A percentile compares a stretch with the other conserved stretches of the same genome.
phyloP scores from a whole-genome alignment of 495 filamentous ascomycete genomes.

The Talaromyces thailandensis region DNA sequence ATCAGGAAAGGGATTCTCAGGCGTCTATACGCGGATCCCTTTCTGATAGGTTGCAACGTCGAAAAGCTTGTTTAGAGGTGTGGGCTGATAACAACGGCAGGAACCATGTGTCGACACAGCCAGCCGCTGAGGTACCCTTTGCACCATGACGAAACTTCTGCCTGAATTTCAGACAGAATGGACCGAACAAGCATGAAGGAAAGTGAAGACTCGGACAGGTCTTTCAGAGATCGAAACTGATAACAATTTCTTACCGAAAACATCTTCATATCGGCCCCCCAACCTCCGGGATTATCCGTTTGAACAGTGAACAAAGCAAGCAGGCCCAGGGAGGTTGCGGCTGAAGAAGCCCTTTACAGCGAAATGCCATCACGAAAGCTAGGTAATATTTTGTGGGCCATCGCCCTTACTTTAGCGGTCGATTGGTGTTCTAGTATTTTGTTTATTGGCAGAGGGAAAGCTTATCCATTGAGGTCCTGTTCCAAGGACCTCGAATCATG shows the following conservation, averaged over 20 bases:
- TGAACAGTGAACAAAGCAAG: background rate
- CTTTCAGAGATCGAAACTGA: background rate
- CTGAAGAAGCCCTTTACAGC: background rate
- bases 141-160: background rate
- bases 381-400: background rate
- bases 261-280: background rate
- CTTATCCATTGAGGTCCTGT: background rate
- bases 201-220: background rate
- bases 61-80: background rate
- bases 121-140: background rate
- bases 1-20: background rate
- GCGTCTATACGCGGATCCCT: background rate
- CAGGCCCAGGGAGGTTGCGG: background rate
- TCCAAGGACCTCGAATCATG: background rate
- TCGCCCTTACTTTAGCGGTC: background rate
- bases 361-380: background rate
- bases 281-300: background rate
- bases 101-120: background rate
- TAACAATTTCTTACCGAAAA: background rate
- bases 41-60: background rate
- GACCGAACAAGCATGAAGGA: background rate
- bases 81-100: background rate
- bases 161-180: background rate
- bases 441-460: background rate
- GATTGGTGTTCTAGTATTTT: background rate